Evolutionary conservation across 441 rosid genomes (phyloP), one percentile per base, ranked within the genome.

Genomic region (Erodium chrysanthum): DNA sequence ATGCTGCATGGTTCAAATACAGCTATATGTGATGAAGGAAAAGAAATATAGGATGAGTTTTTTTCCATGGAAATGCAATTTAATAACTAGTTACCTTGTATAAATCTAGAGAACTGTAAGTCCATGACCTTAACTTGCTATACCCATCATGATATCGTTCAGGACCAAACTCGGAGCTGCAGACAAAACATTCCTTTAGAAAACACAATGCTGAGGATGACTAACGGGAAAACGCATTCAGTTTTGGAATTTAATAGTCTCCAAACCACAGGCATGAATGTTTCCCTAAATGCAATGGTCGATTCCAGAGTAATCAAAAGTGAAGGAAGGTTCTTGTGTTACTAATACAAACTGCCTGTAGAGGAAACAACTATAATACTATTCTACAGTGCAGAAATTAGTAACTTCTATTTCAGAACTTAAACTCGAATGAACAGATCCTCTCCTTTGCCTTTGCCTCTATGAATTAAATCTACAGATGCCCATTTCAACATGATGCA

Each of bases 81-180:
- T 2, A 27, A 12, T 15, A 64, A 82, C 23, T 1, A 59, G 23
- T 37, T 35, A 90, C 99, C 96, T 87, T 95, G 82, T 95, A 92
- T 35, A 83, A 77, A 85, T 95, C 99, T 65, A 95, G 83, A 42
- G 98, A 95, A 66, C 83, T 76, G 74, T 87, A 83, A 1, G 90
- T 76, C 98, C 99, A 92, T 2, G 95, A 79, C 83, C 99, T 86
- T 35, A 92, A 84, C 73, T 86, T 90, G 79, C 86, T 81, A 75
- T 95, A 95, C 67, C 84, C 84, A 2, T 92, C 88, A 68, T 83
- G 84, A 79, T 88, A 95, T 25, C 81, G 74, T 12, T 81, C 83
- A 0, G 92, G 91, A 66, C 77, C 81, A 74, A 85, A 86, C 71
- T 85, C 92, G 71, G 91, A 81, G 74, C 96, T 89, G 72, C 8